These are phyloP conservation scores for Austroboletus niveus DNA, from an alignment of 1,284 basidiomycete species.

Conservation along the genomic window DNA sequence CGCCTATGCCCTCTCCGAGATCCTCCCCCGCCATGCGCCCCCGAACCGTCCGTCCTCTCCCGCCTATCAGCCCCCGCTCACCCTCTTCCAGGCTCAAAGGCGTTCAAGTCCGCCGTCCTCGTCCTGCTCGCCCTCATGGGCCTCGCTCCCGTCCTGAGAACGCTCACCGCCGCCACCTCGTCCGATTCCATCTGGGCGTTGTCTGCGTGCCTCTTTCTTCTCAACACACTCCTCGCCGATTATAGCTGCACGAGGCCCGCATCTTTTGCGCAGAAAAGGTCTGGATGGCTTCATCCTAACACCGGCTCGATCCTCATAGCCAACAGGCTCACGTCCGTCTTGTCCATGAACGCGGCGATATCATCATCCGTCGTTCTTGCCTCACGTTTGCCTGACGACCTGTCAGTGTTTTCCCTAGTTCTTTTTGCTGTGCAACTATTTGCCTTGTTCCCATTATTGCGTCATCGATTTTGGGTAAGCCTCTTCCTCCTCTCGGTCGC, in stretches of 20 bases:
- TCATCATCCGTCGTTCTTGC: slow-evolving; percentile 93
- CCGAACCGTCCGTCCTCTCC: slow-evolving; percentile 24
- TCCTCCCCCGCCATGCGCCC: slow-evolving; percentile 40
- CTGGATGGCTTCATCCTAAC: slow-evolving; percentile 15
- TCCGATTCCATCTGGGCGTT: slow-evolving; percentile 97
- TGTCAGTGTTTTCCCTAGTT: slow-evolving; percentile 88
- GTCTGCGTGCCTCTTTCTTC: slow-evolving; percentile 61
- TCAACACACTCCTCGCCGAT: slow-evolving; percentile 67
- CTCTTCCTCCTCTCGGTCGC: slow-evolving; percentile 11
- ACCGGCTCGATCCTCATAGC: slow-evolving; percentile 19
- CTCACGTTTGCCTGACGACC: slow-evolving; percentile 80
- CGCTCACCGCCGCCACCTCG: slow-evolving; percentile 92
- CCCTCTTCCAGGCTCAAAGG: slow-evolving; percentile 55
- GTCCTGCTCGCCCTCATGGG: slow-evolving; percentile 88
- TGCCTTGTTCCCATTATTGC: slow-evolving; percentile 81
- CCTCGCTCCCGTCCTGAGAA: slow-evolving; percentile 87
- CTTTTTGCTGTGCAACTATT: slow-evolving; percentile 86
- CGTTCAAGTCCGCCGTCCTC: slow-evolving; percentile 74
- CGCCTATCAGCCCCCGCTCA: slow-evolving; percentile 4
- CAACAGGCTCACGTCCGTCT: slow-evolving; percentile 77
- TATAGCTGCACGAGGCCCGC: slow-evolving; percentile 44
- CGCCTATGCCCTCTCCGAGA: slow-evolving; percentile 64
- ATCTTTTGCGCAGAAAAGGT: slow-evolving; percentile 41
- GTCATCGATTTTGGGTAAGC: slow-evolving; percentile 75
- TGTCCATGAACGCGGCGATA: slow-evolving; percentile 94